Base-by-base conservation (phyloP, 441 rosid genomes). In the Brassica hybrid region DNA sequence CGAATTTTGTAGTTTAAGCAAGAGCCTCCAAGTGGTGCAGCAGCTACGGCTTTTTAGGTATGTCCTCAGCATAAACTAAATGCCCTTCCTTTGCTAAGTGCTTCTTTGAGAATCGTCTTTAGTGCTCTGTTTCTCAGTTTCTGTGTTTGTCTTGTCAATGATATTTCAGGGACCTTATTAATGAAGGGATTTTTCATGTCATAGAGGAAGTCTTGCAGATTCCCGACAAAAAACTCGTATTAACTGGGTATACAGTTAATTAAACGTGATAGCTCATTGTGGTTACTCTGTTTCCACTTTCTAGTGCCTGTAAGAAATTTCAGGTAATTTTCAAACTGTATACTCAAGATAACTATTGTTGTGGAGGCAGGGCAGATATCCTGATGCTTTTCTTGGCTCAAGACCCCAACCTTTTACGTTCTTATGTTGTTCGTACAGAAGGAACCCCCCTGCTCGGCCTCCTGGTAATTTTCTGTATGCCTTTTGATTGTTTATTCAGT, bases 311-410 rank as follows among this genome's bases (percentile, higher is more conserved):
- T 57, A 63, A 60, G 59, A 23, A 64, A 57, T 67, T 21, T 64
- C 14, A 45, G 74, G 64, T 76, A 27, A 32, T 61, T 63, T 57
- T 21, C 71, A 23, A 41, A 75, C 74, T 65, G 25, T 77, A 23
- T 65, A 71, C 86, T 89, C 79, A 89, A 76, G 66, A 66, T 74
- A 75, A 77, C 54, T 68, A 69, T 83, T 86, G 82, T 72, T 78
- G 83, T 90, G 93, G 86, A 83, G 94, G 97, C 99, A 96, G 99
- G 95, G 90, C 99, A 93, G 99, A 96, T 86, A 94, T 96, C 82
- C 97, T 96, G 82, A 89, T 96, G 80, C 90, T 96, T 82, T 94
- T 94, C 84, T 74, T 94, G 91, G 91, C 90, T 86, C 98, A 91
- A 82, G 99, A 96, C 84, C 94, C 98, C 81, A 96, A 88, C 82